A percentile compares a stretch with the other conserved stretches of the same genome.
Conservation (phyloP, 129 eudicot genomes). For the Artemisia annua region DNA sequence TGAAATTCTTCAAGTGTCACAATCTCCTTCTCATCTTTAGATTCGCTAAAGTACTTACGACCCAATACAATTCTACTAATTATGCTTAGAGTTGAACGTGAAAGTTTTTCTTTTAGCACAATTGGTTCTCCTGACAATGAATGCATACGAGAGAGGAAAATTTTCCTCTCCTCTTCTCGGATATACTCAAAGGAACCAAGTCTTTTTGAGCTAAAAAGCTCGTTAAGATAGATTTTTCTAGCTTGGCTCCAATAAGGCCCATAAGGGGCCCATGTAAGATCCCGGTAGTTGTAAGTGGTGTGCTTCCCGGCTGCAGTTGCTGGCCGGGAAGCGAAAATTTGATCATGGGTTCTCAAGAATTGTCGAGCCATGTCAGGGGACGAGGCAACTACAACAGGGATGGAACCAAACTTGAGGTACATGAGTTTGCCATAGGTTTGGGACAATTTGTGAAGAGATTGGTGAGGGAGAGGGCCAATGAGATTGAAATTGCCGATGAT, state of each 20-base stretch:
- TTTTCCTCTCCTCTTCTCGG: constrained; percentile 35
- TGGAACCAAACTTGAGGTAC: constrained; percentile 42
- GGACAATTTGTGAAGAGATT: constrained; percentile 44
- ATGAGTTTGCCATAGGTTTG: constrained; percentile 50
- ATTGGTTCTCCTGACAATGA: constrained; percentile 23
- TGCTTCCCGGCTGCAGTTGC: constrained; percentile 47
- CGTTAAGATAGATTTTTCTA: constrained; percentile 38
- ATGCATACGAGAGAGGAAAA: constrained; percentile 24
- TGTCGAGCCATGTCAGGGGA: constrained; percentile 56
- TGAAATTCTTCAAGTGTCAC: constrained; percentile 40
- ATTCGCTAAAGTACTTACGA: constrained; percentile 37
- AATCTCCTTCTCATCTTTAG: constrained; percentile 15
- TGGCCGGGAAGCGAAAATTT: constrained; percentile 50
- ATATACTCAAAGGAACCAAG: constrained; percentile 28
- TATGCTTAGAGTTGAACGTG: constrained; percentile 22
- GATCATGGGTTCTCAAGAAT: constrained; percentile 43
- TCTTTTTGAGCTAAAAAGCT: constrained; percentile 40
- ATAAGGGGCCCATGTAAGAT: constrained; percentile 50
- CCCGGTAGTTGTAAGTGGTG: constrained; percentile 34
- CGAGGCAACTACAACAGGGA: constrained; percentile 45
- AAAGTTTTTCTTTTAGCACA: constrained; percentile 26
- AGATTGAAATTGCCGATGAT: constrained; percentile 53
- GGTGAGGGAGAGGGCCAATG: constrained; percentile 50
- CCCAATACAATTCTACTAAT: constrained; percentile 44
- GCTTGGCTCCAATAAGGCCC: constrained; percentile 52